Evolutionary conservation across 345 rosid genomes (phyloP).

Genomic region (Sonneratia alba): DNA sequence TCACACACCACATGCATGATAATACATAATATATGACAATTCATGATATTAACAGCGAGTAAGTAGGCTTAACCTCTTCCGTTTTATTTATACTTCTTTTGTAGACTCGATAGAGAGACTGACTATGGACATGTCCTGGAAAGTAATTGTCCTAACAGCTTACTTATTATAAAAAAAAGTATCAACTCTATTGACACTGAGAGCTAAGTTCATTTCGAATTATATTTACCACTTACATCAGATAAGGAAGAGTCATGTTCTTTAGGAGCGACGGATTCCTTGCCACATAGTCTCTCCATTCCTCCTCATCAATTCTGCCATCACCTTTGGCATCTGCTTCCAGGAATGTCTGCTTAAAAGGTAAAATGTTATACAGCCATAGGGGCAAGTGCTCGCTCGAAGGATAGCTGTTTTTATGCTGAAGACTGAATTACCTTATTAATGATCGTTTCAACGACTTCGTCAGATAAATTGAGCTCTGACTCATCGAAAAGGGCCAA

Average conservation of each 20-base stretch:
- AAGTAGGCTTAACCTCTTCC: too few species aligned
- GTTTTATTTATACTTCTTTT: too few species aligned
- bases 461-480: slow-evolving; percentile 33
- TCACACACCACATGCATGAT: background rate
- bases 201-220: too few species aligned
- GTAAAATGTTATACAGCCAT: background rate
- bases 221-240: slow-evolving; percentile 10
- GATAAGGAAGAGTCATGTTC: slow-evolving; percentile 31
- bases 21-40: background rate
- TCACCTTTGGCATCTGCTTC: slow-evolving; percentile 23
- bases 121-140: too few species aligned
- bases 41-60: too few species aligned
- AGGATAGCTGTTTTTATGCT: background rate
- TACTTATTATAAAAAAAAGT: too few species aligned
- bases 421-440: slow-evolving; percentile 14
- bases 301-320: slow-evolving; percentile 25
- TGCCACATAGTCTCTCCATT: slow-evolving; percentile 20
- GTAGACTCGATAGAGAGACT: too few species aligned
- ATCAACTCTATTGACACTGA: too few species aligned
- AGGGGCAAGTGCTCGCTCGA: background rate
- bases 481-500: slow-evolving; percentile 35
- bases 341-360: slow-evolving; percentile 15
- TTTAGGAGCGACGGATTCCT: slow-evolving; percentile 20
- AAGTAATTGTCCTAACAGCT: too few species aligned
- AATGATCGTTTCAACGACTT: slow-evolving; percentile 19